These are phyloP conservation scores for Podila epigama DNA, from an alignment of 192 early-diverging fungal genomes.

Conservation along the genomic window DNA sequence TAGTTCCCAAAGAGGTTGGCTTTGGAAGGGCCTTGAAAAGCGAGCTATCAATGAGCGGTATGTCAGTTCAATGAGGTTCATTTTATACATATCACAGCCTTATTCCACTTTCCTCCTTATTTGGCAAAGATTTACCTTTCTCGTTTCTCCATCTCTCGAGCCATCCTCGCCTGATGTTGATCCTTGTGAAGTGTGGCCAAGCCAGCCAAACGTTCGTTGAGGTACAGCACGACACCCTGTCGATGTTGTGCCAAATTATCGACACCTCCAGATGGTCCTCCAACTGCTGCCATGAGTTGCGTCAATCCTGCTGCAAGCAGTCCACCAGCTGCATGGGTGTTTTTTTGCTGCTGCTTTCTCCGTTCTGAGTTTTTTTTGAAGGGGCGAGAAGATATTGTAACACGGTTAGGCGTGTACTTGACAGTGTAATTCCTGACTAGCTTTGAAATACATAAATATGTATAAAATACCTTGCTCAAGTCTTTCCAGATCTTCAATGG, in stretches of 20 bases:
- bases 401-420: too few species aligned
- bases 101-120: neutral
- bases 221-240: conserved; percentile 70
- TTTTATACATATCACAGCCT: too few species aligned
- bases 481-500: conserved; percentile 40
- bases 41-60: conserved; percentile 5
- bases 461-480: conserved; percentile 36
- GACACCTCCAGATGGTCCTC: conserved; percentile 26
- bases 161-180: conserved; percentile 73
- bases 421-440: too few species aligned
- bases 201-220: conserved; percentile 71
- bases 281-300: conserved; percentile 19
- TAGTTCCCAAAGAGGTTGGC: neutral
- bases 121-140: conserved; percentile 55
- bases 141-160: conserved; percentile 69
- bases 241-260: conserved; percentile 71
- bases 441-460: too few species aligned
- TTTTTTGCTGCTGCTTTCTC: conserved; percentile 20
- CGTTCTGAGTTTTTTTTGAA: conserved; percentile 5
- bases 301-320: conserved; percentile 18
- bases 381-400: too few species aligned
- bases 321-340: neutral
- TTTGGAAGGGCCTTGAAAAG: conserved; percentile 34
- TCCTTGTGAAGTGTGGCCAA: conserved; percentile 73
- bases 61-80: neutral